Conservation (phyloP, 1,284 basidiomycete genomes). For the Waitea zeae region DNA sequence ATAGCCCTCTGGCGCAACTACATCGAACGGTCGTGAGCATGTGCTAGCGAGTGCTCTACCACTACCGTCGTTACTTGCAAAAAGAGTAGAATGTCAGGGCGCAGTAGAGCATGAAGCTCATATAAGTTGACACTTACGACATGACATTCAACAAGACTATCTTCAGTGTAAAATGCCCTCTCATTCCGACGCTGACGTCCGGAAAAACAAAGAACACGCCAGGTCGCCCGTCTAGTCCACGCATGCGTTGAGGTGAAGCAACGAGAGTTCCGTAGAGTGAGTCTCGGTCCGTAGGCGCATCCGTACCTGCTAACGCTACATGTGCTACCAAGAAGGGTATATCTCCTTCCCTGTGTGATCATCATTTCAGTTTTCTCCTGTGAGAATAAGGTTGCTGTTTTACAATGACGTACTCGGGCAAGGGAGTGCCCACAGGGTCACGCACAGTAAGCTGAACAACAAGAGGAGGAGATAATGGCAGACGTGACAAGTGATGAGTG, state of each 20-base stretch:
- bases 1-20: too few species aligned
- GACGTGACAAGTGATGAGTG: slow-evolving; percentile 53
- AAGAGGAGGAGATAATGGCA: slow-evolving; percentile 68
- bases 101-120: too few species aligned
- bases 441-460: slow-evolving; percentile 63
- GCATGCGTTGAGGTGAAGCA: slow-evolving; percentile 59
- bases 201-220: slow-evolving; percentile 81
- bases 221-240: slow-evolving; percentile 58
- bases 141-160: too few species aligned
- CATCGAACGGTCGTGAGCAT: too few species aligned
- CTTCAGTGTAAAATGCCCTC: too few species aligned
- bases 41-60: too few species aligned
- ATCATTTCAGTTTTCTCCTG: too few species aligned
- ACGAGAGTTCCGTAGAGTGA: slow-evolving; percentile 76
- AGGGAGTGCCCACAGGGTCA: slow-evolving; percentile 45
- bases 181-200: slow-evolving; percentile 69
- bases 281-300: slow-evolving; percentile 28
- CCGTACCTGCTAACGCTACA: slow-evolving; percentile 41
- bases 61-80: too few species aligned
- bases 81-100: too few species aligned
- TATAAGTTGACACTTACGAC: too few species aligned
- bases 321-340: slow-evolving; percentile 73
- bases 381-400: slow-evolving; percentile 8
- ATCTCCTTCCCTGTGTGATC: slow-evolving; percentile 64
- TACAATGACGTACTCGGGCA: slow-evolving; percentile 42